A percentile compares a stretch with the other conserved stretches of the same genome.
phyloP scores from a whole-genome alignment of 192 early-diverging fungal species.

The Allomyces macrogynus region DNA sequence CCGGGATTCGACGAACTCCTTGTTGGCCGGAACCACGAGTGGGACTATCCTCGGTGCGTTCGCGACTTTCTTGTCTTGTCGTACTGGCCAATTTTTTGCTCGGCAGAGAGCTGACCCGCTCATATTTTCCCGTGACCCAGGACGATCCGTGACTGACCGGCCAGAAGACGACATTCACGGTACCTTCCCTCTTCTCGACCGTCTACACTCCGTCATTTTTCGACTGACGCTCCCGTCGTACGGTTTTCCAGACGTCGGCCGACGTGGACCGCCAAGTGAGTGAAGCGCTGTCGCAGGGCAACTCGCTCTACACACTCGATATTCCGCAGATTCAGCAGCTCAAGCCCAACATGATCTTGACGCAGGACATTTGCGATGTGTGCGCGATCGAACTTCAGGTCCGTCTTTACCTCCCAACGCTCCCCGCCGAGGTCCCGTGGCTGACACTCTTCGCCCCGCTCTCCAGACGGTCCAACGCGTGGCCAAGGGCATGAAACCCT shows the following conservation, averaged over 20 bases:
- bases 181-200: neutral
- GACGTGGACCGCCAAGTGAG: constrained; percentile 24
- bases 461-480: constrained; percentile 22
- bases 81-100: neutral
- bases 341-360: constrained; percentile 23
- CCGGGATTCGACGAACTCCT: neutral
- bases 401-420: neutral
- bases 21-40: neutral
- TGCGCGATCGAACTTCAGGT: constrained; percentile 29
- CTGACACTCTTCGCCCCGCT: neutral
- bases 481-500: constrained; percentile 18
- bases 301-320: constrained; percentile 27
- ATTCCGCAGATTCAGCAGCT: constrained; percentile 12
- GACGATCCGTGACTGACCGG: neutral
- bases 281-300: constrained; percentile 13
- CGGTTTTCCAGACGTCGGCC: neutral
- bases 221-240: no score
- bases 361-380: constrained; percentile 26
- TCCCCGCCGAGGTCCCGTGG: neutral
- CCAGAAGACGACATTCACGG: neutral
- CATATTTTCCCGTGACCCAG: neutral
- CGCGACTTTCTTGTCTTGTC: neutral
- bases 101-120: neutral
- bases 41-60: neutral
- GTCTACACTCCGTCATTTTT: no score